These are phyloP conservation scores for Rhizoclosmatium sp. DNA, from an alignment of 192 early-diverging fungal species.

Conservation along the genomic window DNA sequence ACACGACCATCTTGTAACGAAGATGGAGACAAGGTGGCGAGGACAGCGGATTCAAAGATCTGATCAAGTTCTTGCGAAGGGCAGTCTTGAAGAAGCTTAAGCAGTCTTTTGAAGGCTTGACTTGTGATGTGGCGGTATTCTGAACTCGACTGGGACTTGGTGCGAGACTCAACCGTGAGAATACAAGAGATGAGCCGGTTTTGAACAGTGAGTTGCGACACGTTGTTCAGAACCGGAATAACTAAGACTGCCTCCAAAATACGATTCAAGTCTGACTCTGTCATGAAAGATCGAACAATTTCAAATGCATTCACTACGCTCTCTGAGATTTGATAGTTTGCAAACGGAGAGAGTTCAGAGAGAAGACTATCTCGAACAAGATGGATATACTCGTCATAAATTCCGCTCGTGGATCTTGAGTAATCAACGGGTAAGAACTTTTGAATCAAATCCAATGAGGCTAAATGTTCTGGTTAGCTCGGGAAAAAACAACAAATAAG, in stretches of 20 bases:
- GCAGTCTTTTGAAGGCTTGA: constrained; percentile 27
- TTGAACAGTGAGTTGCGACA: not conserved
- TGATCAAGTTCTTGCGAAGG: constrained; percentile 35
- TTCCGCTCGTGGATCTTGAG: not conserved
- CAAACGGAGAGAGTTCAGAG: constrained; percentile 7
- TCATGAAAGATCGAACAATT: constrained; percentile 10
- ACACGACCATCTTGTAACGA: not conserved
- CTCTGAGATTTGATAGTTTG: constrained; percentile 10
- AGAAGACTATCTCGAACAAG: constrained; percentile 23
- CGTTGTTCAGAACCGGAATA: constrained; percentile 19
- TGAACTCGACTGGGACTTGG: not conserved
- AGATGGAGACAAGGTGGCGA: not conserved
- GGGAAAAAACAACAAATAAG: not conserved
- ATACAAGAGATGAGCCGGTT: constrained; percentile 16
- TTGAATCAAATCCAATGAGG: not conserved
- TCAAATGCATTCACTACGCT: not conserved
- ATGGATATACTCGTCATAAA: constrained; percentile 30
- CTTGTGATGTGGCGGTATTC: constrained; percentile 9
- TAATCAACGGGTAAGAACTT: constrained; percentile 5
- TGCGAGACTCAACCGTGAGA: not conserved
- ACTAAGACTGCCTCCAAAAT: constrained; percentile 21
- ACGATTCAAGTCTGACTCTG: constrained; percentile 14
- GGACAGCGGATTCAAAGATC: constrained; percentile 33
- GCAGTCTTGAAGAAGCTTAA: constrained; percentile 31
- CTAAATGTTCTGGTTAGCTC: not conserved